Evolutionary conservation across 2,329 filamentous ascomycete genomes (phyloP).

Genomic region (Drechslerella dactyloides): DNA sequence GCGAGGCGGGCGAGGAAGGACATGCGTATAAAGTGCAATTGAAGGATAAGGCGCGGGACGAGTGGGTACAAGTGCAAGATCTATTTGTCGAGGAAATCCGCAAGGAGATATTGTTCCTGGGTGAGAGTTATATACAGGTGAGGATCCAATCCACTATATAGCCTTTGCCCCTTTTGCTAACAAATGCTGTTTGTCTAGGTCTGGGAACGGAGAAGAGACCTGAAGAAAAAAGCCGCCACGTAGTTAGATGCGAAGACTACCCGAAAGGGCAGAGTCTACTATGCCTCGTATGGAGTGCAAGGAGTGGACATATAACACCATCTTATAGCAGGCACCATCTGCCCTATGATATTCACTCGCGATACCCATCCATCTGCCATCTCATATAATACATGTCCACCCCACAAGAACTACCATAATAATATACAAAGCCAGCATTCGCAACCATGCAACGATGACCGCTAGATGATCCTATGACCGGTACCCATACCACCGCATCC

Average conservation of each 20-base stretch:
- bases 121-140: slow-evolving; percentile 93
- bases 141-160: slow-evolving; percentile 60
- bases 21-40: slow-evolving; percentile 96
- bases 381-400: neutral
- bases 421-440: neutral
- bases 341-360: too few species aligned
- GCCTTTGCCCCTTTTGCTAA: slow-evolving; percentile 9
- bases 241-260: neutral
- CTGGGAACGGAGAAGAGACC: slow-evolving; percentile 46
- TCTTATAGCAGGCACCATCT: too few species aligned
- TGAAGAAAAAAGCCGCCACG: slow-evolving; percentile 31
- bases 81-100: slow-evolving; percentile 88
- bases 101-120: slow-evolving; percentile 86
- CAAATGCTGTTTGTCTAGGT: slow-evolving; percentile 14
- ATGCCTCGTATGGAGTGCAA: too few species aligned
- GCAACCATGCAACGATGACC: neutral
- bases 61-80: slow-evolving; percentile 95
- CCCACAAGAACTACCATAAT: neutral
- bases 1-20: slow-evolving; percentile 82
- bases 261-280: neutral
- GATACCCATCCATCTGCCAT: neutral
- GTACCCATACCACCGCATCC: slow-evolving; percentile 54
- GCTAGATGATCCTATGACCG: neutral
- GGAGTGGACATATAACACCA: too few species aligned
- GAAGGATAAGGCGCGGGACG: slow-evolving; percentile 76